phyloP scores from a whole-genome alignment of 148 eudicot species.

The Nyssa sinensis region DNA sequence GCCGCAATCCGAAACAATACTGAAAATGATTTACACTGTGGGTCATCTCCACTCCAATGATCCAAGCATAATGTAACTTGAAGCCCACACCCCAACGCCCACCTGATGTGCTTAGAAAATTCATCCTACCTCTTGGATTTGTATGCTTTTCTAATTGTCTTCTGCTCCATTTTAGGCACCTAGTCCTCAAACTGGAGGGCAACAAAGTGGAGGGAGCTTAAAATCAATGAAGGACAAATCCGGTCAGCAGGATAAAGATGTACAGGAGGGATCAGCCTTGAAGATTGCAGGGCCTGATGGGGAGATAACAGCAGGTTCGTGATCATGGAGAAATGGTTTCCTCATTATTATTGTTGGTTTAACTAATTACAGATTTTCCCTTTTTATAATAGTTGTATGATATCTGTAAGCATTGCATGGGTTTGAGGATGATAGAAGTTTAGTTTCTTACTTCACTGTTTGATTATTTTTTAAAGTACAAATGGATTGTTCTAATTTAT shows the following conservation, averaged over 20 bases:
- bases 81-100: no score
- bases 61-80: no score
- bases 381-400: not conserved
- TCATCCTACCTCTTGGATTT: not conserved
- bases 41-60: no score
- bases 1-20: no score
- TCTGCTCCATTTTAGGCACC: conserved; percentile 50
- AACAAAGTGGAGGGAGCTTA: conserved; percentile 67
- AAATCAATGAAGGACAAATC: conserved; percentile 87
- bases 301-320: conserved; percentile 90
- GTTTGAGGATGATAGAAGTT: not conserved
- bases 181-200: conserved; percentile 89
- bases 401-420: not conserved
- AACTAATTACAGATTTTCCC: not conserved
- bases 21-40: no score
- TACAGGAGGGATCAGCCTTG: conserved; percentile 71
- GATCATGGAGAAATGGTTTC: conserved; percentile 6
- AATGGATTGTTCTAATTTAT: not conserved
- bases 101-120: no score
- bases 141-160: conserved; percentile 12
- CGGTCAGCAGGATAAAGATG: conserved; percentile 74
- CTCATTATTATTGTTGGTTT: not conserved
- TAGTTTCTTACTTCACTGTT: not conserved
- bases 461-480: not conserved
- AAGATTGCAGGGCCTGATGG: conserved; percentile 91